Base-by-base conservation (phyloP, 371 early-diverging fungal genomes). In the Mortierella sp. region DNA sequence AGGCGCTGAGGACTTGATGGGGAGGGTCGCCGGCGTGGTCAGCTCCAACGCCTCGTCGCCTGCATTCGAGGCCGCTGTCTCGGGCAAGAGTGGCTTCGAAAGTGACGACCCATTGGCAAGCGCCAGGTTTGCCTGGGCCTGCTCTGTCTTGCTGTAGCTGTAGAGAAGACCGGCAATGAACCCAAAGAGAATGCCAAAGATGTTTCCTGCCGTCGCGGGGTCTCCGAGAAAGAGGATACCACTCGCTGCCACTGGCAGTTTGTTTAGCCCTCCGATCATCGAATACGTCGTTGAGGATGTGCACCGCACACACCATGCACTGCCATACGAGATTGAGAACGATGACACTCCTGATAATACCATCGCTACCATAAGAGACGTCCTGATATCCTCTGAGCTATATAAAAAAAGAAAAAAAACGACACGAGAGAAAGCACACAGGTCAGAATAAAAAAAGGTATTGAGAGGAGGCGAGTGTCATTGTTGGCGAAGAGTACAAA, bases 191-290 rank as follows among this genome's bases (percentile, higher is more conserved):
- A 98, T 95, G 1, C 96, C 96, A 53, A 92, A 86, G 37, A 98
- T 90, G 67, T 93, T 93, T 44, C 94, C 94, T 34, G 92, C 83
- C 0, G 97, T 95, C 44, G 95, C 93, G 29, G 93, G 93, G 79
- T 96, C 98, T 50, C 93, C 92, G 85, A 99, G 96, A 86, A 98
- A 97, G 13, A 98, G 71, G 90, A 99, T 96, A 29, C 99, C 99
- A 58, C 96, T 94, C 43, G 97, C 87, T 13, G 99, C 97, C 58
- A 99, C 95, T 4, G 99, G 97, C 34, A 99, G 90, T 85, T 99
- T 99, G 88, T 99, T 99, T 45, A 99, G 90, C 0, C 99, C 98
- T n/a, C 99, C 99, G 26, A 97, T 95, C 99, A 99, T 99, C 64
- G 95, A 95, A 85, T 98, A 96, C 1, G 99, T 99, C 10, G 99